Base-by-base conservation (phyloP, 805 yeast genomes). In the Candida jianshihensis region DNA sequence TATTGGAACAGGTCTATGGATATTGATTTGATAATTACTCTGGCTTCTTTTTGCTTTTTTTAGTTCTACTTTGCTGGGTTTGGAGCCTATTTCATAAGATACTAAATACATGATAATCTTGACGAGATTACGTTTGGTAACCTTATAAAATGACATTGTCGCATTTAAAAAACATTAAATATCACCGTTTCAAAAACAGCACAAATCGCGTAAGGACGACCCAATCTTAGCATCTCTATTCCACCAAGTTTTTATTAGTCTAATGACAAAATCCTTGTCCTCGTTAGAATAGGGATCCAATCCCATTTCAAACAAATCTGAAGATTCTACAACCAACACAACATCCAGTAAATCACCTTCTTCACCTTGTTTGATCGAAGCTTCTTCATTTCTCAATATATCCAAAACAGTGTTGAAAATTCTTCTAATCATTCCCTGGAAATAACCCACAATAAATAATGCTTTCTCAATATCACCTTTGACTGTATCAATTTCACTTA, bases 291-390 rank as follows among this genome's bases (percentile, higher is more conserved):
- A 63, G 4, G 81, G 78, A 48, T 75, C 81, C 29, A 75, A 54
- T 2, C 82, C 81, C 77, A 75, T 71, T 39, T 73, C 77, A 18
- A 61, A 53, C 29, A 75, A 46, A 48, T 75, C 81, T 16, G 66
- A 60, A 11, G 60, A 60, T 24, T 63, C 68, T n/a, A 71, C 51
- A 41, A 53, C 48, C 12, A 58, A 28, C 2, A 38, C 30, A 8
- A 41, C 26, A n/a, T 38, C 45, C 18, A 35, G 40, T 9, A 25
- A 40, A 11, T 38, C 47, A 17, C 26, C 40, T 8, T 34, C 37
- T 6, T 42, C 43, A 27, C 30, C 31, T 12, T 24, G n/a, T 14
- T 32, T 35, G 11, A 20, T 41, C 12, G 24, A 19, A 26, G 34
- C 27, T 43, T 48, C 53, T 40, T 54, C 56, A 39, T 60, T 63